Evolutionary conservation across 2,329 filamentous ascomycete species (phyloP), one percentile per base, ranked within the genome.

Genomic region (Ilyonectria mors-panacis): DNA sequence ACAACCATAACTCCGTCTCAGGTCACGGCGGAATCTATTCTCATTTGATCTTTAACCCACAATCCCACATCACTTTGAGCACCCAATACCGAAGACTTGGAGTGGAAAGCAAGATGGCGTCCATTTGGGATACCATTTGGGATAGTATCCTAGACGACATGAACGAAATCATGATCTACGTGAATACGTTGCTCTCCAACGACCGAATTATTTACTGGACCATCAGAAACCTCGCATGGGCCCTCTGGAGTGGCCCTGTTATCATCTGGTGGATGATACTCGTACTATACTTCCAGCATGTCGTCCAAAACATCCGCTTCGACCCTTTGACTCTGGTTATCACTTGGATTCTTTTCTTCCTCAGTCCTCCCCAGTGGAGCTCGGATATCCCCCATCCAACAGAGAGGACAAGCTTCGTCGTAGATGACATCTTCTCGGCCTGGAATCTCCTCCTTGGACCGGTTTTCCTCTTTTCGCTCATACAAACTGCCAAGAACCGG

Each of bases 191-290:
- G 28, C 10, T 69, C 12, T 10, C n/a, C 17, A 26, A 70, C 3
- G 45, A 65, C 2, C 44, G 44, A 21, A 10, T 56, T 8, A 8
- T 66, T 15, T 66, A 35, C n/a, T 39, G 7, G 5, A 17, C 35
- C 17, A 10, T 53, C n/a, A 56, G 28, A 13, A 26, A 28, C 8
- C 5, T 59, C 30, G 35, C 50, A n/a, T 59, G 37, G 47, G 5
- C 30, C n/a, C 21, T 73, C 6, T 47, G 37, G 23, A 39, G 17
- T 13, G 54, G 8, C 6, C 45, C 54, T 6, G 10, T n/a, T 9
- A 9, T 66, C 6, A 5, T 72, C 35, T 47, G 66, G 45, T 56
- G 59, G 47, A 17, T 48, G 19, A 3, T 68, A 19, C 35, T 65
- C 37, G 21, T 50, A 3, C 19, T 66, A 39, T 33, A 48, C 30